Evolutionary conservation across 306 rosid species (phyloP), one percentile per base, ranked within the genome.

Genomic region (Vigna radiata): DNA sequence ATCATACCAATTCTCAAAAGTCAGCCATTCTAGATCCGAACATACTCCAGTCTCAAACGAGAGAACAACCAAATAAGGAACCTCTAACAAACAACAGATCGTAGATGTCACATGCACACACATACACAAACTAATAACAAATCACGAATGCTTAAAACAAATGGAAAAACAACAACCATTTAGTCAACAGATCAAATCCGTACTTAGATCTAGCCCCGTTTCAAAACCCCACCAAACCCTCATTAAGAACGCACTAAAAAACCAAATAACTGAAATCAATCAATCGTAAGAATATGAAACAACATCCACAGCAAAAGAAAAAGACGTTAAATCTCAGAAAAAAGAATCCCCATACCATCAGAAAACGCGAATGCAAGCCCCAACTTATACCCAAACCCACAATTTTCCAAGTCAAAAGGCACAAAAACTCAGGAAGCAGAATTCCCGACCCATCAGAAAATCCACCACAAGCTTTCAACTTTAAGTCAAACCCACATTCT

Each of bases 171-270:
- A 79, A 36, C 7, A n/a, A 6, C 8, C 54, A 36, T 3, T 0
- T 36, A 39, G 9, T 25, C 19, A 25, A 59, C 11, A 8, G 50
- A 53, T 25, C 14, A 60, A 81, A 67, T 55, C 52, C 14, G 9
- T 49, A 27, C 25, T 7, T 8, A 61, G 85, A 81, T 69, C 81
- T 54, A 60, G 68, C 53, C 16, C 73, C 53, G 29, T 60, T 41
- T 47, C 47, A 47, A 15, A 11, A 63, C 18, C 39, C 52, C 13
- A 41, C 37, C 19, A 41, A 13, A 59, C 12, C 39, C 39, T 13
- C 17, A 6, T 12, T 11, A 44, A 44, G 15, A 44, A 44, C 39
- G n/a, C 58, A 16, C 15, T 3, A 16, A n/a, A 52, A 52, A 11
- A 5, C 33, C 21, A 59, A 73, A 23, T 14, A 17, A 46, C 4